Evolutionary conservation across 495 filamentous ascomycete genomes (phyloP), one percentile per base, ranked within the genome.

Genomic region (Penicillium desertorum): DNA sequence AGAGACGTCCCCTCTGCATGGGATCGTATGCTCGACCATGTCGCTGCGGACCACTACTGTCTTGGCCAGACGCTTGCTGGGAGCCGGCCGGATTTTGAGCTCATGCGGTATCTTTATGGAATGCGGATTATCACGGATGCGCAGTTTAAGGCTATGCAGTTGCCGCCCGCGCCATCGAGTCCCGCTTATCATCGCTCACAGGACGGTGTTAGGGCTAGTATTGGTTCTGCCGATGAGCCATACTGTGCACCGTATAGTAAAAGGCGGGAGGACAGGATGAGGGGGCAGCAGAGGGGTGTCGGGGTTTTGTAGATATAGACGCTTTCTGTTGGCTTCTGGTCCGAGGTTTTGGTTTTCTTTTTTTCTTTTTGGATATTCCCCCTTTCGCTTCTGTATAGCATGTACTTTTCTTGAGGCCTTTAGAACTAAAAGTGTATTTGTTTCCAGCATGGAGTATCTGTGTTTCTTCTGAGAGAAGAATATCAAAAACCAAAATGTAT

Each of bases 161-260:
- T 77, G 43, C 68, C 70, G 45, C 75, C 75, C 1, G 67, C 72
- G 30, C 71, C 74, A 43, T 73, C 72, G 7, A 77, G 76, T 53
- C 75, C 76, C 7, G 76, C 71, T 12, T 77, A 77, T 68, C 75
- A 75, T 59, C 71, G 62, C 23, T 72, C 71, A 45, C 75, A 75
- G 58, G 76, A 79, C 41, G 62, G 73, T 0, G 68, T 76, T 4
- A 64, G 76, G 30, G 73, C 70, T 17, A 77, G 66, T 52, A 71
- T 79, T 41, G 76, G 76, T 0, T 77, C 74, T 11, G 64, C 74
- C 4, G 75, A 79, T 60, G 76, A 79, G 55, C 76, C 76, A 44
- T 77, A 73, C 49, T 79, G 67, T 51, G 75, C 71, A 36, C 71
- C 70, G 27, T 79, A 79, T 69, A 79, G 72, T 65, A 73, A 71